Evolutionary conservation across 176 grass and related monocot genomes (phyloP), one percentile per base, ranked within the genome.

Genomic region (Triticum dicoccoides): DNA sequence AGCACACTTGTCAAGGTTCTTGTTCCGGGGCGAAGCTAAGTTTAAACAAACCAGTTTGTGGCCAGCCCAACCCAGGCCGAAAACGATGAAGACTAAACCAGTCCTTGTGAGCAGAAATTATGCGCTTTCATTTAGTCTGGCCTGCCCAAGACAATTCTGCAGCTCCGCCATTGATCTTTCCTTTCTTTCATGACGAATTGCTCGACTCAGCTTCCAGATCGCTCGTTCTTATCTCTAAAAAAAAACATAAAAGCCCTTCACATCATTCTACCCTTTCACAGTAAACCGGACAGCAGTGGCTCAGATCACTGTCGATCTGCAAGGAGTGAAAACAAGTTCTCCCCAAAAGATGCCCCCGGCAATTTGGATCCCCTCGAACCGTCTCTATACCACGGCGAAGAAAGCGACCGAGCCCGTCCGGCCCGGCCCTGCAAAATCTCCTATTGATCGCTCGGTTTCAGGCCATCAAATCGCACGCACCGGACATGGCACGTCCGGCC

Each of bases 191-290:
- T 49, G 12, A 49, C 2, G 1, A 49, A 49, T 49, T 49, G 45
- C 12, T 49, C 12, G 45, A 5, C 45, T 49, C 45, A 1, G 45
- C 45, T 49, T 5, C 12, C 5, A 49, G 45, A 14, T 30, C 12
- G 49, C 70, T 9, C 41, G 21, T 44, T 81, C 24, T 37, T 52
- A 15, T 78, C 64, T 35, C 32, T 35, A 35, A 10, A 51, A 79
- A 73, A 32, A 29, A 84, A 17, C 0, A 51, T 25, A 66, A 65
- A 54, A 80, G 32, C 24, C 7, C 10, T 32, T 11, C 7, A 13
- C 65, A 33, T 56, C 52, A 67, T 10, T 88, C 20, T 39, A 27
- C 27, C 35, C 27, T 88, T 80, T 54, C 87, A 80, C 56, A 18
- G 6, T 79, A 11, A 44, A 73, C 30, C 65, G 4, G 9, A 73